Evolutionary conservation across 1,139 yeast genomes (phyloP), one percentile per base, ranked within the genome.

Genomic region (Eremothecium cymbalariae): DNA sequence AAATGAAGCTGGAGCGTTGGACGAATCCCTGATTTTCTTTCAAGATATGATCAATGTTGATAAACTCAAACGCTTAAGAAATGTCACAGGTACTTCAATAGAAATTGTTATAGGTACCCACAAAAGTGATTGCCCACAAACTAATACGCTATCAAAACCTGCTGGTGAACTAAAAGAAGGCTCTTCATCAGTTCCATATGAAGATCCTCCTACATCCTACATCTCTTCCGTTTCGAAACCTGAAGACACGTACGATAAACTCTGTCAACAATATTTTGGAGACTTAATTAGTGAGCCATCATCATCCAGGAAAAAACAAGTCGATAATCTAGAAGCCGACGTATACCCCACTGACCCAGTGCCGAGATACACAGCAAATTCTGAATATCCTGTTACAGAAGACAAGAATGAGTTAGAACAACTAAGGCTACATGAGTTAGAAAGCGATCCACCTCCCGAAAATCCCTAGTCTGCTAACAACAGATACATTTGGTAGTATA

Each of bases 51-150:
- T 83, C 32, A 84, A 85, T 50, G 88, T 93, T 2, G 95, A 84
- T 59, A 70, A 71, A 48, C 66, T 77, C 47, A 83, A 83, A 53
- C 61, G 85, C 38, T 70, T 76, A 63, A 76, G 77, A 44, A 83
- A 85, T 50, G 85, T 84, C 21, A 65, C 85, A 6, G 85, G 85
- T 25, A 60, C 84, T 46, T 83, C 88, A 35, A 72, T 84, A 1
- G 95, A 83, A 57, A 71, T 84, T 2, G 67, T 83, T 12, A 70
- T 85, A 22, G 96, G 96, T 4, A 85, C 94, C 0, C 77, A 70
- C 47, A 62, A 86, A 43, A 25, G 23, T 13, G 8, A 23, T 19
- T n/a, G 22, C n/a, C n/a, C n/a, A n/a, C n/a, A n/a, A n/a, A n/a
- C n/a, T n/a, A n/a, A n/a, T n/a, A n/a, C n/a, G n/a, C n/a, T n/a